Evolutionary conservation across 345 rosid genomes (phyloP), one percentile per base, ranked within the genome.

Genomic region (Populus nigra): DNA sequence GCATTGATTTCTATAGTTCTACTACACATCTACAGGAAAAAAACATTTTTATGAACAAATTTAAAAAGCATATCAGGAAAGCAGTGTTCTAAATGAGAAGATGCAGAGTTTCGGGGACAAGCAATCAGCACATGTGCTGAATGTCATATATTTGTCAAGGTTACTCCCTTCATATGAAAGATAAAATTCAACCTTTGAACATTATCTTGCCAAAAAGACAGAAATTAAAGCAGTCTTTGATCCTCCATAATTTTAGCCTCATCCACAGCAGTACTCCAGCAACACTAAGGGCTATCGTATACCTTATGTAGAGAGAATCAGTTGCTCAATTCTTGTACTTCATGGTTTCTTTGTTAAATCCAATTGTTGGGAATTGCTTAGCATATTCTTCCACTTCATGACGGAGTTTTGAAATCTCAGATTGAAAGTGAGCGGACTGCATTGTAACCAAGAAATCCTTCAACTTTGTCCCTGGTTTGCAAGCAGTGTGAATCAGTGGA

Each of bases 291-390:
- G 16, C 45, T 36, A 67, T 43, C 50, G 5, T 66, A 23, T 72
- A 81, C 77, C 83, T 77, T 41, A 53, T 63, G 76, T 65, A 74
- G 78, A 16, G 20, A 7, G 29, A 33, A 25, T 69, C 69, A 47
- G 65, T 35, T 27, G 65, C 72, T 96, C 85, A 93, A 84, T 91
- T 92, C 87, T 93, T 92, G 92, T 93, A 93, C 87, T 96, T 96
- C 98, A 96, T 96, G 81, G 98, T 88, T 86, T 84, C 93, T 81
- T 96, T 96, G 63, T 92, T 97, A 74, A 96, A 96, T 17, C 98
- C 97, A 27, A 96, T 89, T 63, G 98, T 93, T 41, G 98, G 98
- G 87, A 96, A 96, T 81, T 92, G 99, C 83, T 96, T 96, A 22
- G 98, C 98, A 49, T 85, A 96, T 84, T 87, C 93, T 84, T 93